Percentiles rank a stretch among this genome's conserved stretches.
phyloP scores from a whole-genome alignment of 164 flowering plant genomes.

The Santalum album region DNA sequence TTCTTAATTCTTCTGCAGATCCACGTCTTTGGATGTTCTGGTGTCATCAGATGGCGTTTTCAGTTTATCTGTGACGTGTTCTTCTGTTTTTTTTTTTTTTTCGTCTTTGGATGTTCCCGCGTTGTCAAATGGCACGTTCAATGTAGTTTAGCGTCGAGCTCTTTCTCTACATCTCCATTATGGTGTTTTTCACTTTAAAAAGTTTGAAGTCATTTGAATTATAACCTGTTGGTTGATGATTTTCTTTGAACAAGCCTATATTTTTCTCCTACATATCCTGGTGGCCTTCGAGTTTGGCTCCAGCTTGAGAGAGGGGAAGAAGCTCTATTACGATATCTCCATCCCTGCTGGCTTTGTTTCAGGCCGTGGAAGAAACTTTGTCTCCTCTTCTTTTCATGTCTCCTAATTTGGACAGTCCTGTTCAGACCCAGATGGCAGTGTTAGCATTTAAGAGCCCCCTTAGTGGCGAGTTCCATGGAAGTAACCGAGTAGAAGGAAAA shows the following conservation, averaged over 20 bases:
- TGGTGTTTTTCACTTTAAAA: too few relatives aligned
- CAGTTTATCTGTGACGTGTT: too few relatives aligned
- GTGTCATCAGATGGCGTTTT: too few relatives aligned
- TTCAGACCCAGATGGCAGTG: constrained; percentile 16
- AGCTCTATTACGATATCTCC: constrained; percentile 18
- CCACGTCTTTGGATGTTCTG: too few relatives aligned
- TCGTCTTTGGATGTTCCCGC: not conserved
- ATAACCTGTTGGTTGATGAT: constrained; percentile 16
- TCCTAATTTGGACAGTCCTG: constrained; percentile 10
- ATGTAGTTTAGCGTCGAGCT: constrained; percentile 8
- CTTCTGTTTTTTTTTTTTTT: too few relatives aligned
- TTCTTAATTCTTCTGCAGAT: not conserved
- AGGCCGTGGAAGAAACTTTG: constrained; percentile 2
- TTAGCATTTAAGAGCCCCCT: constrained; percentile 2
- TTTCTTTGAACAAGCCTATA: constrained; percentile 1
- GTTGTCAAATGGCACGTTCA: constrained; percentile 6
- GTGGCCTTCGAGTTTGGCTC: constrained; percentile 15
- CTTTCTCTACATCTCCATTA: too few relatives aligned
- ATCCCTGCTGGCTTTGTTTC: constrained; percentile 8
- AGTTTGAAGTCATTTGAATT: not conserved
- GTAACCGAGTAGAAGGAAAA: constrained; percentile 6
- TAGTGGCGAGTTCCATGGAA: constrained; percentile 12
- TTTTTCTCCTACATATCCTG: not conserved
- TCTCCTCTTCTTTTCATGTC: constrained; percentile 10
- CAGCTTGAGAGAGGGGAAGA: constrained; percentile 20